These are phyloP conservation scores for Fraxinus baroniana DNA, from an alignment of 305 asterid species.

Conservation along the genomic window DNA sequence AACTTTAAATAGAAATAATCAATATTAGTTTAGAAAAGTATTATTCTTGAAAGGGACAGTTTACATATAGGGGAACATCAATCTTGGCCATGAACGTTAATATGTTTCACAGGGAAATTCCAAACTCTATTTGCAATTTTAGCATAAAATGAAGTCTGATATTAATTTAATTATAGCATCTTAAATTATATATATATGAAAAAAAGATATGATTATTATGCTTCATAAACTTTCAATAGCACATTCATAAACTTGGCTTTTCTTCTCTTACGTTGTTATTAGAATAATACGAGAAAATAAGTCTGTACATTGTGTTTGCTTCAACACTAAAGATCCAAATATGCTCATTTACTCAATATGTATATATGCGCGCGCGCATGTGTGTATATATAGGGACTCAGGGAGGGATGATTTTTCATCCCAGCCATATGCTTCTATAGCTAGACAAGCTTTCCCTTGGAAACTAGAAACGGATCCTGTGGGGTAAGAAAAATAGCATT, in stretches of 20 bases:
- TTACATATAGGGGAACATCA: background rate
- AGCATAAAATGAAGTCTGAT: background rate
- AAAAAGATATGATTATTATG: background rate
- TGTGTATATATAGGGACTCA: background rate
- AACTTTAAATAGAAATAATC: background rate
- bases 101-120: background rate
- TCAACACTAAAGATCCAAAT: background rate
- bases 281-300: background rate
- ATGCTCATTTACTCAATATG: background rate
- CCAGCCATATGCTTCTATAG: constrained; percentile 2
- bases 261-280: background rate
- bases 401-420: background rate
- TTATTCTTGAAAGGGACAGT: background rate
- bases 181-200: background rate
- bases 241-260: background rate
- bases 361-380: background rate
- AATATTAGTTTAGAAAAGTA: background rate
- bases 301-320: background rate
- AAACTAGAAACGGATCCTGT: constrained; percentile 29
- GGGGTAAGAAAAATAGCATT: background rate
- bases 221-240: background rate
- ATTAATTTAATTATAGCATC: background rate
- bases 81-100: background rate
- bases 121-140: background rate
- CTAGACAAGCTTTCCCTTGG: background rate